Conservation (phyloP, 1,284 basidiomycete genomes). For the Ganoderma sp. region DNA sequence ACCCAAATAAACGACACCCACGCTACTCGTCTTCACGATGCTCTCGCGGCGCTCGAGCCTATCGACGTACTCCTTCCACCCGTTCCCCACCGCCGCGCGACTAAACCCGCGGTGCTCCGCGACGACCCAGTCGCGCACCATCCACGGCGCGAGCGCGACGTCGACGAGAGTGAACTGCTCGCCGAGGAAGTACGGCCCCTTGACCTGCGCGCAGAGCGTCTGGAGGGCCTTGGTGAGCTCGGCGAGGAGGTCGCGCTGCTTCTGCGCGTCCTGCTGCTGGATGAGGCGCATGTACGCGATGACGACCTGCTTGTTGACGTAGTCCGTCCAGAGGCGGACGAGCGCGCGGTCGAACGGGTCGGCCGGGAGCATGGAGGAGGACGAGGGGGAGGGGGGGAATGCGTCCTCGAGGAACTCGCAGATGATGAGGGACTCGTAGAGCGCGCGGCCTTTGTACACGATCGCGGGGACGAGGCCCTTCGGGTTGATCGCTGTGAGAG, state of each 20-base stretch:
- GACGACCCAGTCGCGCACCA: slow-evolving; percentile 55
- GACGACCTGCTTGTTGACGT: slow-evolving; percentile 55
- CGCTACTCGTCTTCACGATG: slow-evolving; percentile 56
- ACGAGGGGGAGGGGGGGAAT: slow-evolving; percentile 50
- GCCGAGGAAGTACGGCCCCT: slow-evolving; percentile 66
- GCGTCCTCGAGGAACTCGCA: slow-evolving; percentile 69
- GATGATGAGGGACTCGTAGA: slow-evolving; percentile 66
- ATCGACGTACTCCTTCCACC: slow-evolving; percentile 55
- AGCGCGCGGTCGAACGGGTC: slow-evolving; percentile 58
- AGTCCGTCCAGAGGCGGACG: slow-evolving; percentile 45
- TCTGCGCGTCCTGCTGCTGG: slow-evolving; percentile 56
- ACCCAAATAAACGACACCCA: slow-evolving; percentile 37
- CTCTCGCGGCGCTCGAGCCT: slow-evolving; percentile 53
- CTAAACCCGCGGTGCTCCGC: slow-evolving; percentile 57
- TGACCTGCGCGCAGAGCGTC: slow-evolving; percentile 53
- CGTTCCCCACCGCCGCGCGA: slow-evolving; percentile 49
- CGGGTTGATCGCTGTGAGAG: slow-evolving; percentile 61
- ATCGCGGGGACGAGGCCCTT: slow-evolving; percentile 73
- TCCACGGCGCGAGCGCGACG: slow-evolving; percentile 65
- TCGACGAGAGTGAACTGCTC: slow-evolving; percentile 63
- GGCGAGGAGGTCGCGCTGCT: slow-evolving; percentile 35
- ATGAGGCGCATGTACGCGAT: slow-evolving; percentile 59
- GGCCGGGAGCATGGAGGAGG: slow-evolving; percentile 47
- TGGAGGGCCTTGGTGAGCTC: slow-evolving; percentile 40
- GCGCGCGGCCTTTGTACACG: slow-evolving; percentile 58